Percentiles rank a stretch among this genome's conserved stretches.
phyloP scores from a whole-genome alignment of 2,329 filamentous ascomycete species.

The Venturia asperata region DNA sequence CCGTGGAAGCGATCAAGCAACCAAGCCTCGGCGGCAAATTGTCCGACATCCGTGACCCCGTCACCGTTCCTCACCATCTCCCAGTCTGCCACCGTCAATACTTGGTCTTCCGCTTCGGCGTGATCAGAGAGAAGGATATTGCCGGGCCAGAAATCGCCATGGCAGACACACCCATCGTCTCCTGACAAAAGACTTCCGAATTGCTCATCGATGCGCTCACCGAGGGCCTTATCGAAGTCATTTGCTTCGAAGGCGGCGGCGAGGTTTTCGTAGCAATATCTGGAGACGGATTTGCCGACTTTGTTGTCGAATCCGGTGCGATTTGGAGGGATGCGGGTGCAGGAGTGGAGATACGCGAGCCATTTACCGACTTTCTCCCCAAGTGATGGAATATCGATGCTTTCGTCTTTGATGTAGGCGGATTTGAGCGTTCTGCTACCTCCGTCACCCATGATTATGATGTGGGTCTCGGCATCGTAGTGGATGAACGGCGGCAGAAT shows the following conservation, averaged over 20 bases:
- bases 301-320: conserved; percentile 26
- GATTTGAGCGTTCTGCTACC: conserved; percentile 29
- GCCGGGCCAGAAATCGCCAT: conserved; percentile 36
- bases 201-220: conserved; percentile 25
- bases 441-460: conserved; percentile 30
- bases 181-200: conserved; percentile 27
- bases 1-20: conserved; percentile 32
- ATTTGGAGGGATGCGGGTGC: conserved; percentile 15
- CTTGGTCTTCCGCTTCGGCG: neutral
- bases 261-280: conserved; percentile 29
- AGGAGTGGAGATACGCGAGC: conserved; percentile 29
- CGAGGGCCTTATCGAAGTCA: conserved; percentile 26
- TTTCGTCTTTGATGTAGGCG: conserved; percentile 24
- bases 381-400: conserved; percentile 24
- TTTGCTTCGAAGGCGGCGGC: conserved; percentile 24
- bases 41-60: conserved; percentile 33
- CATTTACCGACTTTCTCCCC: conserved; percentile 29
- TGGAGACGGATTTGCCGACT: conserved; percentile 27
- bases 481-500: conserved; percentile 21
- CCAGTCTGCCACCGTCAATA: conserved; percentile 33
- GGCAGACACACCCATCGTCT: conserved; percentile 32
- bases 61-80: conserved; percentile 31
- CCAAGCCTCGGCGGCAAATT: conserved; percentile 34
- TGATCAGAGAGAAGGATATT: conserved; percentile 29
- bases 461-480: conserved; percentile 27